Base-by-base conservation (phyloP, 106 monocot species). In the Dioscorea zingiberensis region DNA sequence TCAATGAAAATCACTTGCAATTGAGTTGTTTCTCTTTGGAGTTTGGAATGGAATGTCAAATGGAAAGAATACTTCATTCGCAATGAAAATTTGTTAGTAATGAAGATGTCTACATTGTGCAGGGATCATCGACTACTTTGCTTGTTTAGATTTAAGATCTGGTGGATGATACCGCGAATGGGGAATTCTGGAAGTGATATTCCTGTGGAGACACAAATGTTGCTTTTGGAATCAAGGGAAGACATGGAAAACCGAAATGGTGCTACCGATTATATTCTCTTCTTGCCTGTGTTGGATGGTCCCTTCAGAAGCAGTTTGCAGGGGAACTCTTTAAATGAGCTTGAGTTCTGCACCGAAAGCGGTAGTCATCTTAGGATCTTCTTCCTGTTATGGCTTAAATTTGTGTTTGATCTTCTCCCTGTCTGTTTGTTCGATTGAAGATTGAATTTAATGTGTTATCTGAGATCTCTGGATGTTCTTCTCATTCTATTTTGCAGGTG, bases 121-220 rank as follows among this genome's bases (percentile, higher is more conserved):
- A 81, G 81, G 69, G 63, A 73, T 47, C 47, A 60, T 24, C 19
- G 69, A 27, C 65, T 77, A 25, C 68, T 81, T 25, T 69, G 59
- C 23, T 47, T 82, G 46, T 82, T 82, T 55, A 77, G 82, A 73
- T 77, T 77, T 47, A 77, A 77, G 69, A 69, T 82, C 32, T 82
- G 77, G 77, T 82, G 82, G 82, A 77, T 82, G 82, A 73, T 73
- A 69, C 82, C 77, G 21, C 72, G 73, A 55, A 65, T 77, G 73
- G 77, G 82, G 28, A 73, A 46, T 65, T 73, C 77, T 25, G 77
- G 48, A 32, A 77, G 77, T n/a, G 82, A 77, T 57, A 54, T 82
- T 29, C 77, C 82, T 15, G 12, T 45, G 4, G 82, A 82, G 68
- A 77, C 82, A 14, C 82, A 82, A 69, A 69, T 82, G 69, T 47